Evolutionary conservation across 2,329 filamentous ascomycete genomes (phyloP).

Genomic region (Trichoderma afroharzianum): DNA sequence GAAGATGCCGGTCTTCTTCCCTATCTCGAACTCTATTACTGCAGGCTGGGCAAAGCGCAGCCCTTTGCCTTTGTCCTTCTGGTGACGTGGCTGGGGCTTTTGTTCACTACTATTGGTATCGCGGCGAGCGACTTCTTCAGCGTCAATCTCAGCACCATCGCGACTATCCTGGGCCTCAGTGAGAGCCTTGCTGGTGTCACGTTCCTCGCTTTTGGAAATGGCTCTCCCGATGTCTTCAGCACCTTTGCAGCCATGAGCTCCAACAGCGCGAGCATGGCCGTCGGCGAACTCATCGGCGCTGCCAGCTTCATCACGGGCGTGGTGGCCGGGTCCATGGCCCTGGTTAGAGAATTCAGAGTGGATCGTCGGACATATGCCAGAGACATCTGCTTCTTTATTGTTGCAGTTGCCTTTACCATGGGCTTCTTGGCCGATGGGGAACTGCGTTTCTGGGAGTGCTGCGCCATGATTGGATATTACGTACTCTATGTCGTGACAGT

Average conservation of each 20-base stretch:
- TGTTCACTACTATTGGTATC: conserved; percentile 96
- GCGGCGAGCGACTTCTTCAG: conserved; percentile 98
- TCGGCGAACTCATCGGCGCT: conserved; percentile 91
- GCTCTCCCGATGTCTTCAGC: conserved; percentile 96
- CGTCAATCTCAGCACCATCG: conserved; percentile 91
- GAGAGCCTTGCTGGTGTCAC: conserved; percentile 96
- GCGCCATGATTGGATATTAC: conserved; percentile 87
- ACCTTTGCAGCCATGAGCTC: conserved; percentile 98
- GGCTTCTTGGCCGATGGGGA: conserved; percentile 80
- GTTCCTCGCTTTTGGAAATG: conserved; percentile 94
- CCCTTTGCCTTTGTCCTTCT: conserved; percentile 77
- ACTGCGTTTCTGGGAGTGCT: conserved; percentile 84
- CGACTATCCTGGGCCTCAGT: conserved; percentile 83
- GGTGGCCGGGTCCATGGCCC: conserved; percentile 93
- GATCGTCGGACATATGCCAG: conserved; percentile 84
- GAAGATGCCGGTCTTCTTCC: conserved; percentile 87
- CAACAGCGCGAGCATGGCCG: conserved; percentile 92
- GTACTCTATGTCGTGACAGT: conserved; percentile 84
- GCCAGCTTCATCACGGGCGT: conserved; percentile 96
- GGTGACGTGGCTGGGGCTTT: conserved; percentile 76
- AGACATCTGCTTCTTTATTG: conserved; percentile 88
- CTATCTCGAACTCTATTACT: conserved; percentile 91
- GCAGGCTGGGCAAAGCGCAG: conserved; percentile 63
- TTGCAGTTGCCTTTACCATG: conserved; percentile 83
- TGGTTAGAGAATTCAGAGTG: conserved; percentile 93